These are phyloP conservation scores for Smittium mucronatum DNA, from an alignment of 371 early-diverging fungal species.

Conservation along the genomic window DNA sequence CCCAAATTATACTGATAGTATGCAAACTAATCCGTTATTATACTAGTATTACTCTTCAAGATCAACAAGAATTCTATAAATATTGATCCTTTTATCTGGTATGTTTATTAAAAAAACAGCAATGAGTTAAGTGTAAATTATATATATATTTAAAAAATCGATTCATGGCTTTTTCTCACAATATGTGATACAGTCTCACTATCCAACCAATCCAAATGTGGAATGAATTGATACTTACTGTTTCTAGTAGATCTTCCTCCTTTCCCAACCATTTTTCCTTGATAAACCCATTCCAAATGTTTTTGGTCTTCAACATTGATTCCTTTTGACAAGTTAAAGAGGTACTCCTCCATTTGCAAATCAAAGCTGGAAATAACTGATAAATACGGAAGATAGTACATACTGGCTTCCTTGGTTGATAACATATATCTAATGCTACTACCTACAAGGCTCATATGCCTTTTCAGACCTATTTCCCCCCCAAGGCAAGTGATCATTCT, in stretches of 20 bases:
- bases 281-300: background rate
- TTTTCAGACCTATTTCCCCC: background rate
- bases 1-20: too few relatives aligned
- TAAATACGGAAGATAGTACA: background rate
- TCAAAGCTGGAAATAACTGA: background rate
- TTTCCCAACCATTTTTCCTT: background rate
- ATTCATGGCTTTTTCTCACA: background rate
- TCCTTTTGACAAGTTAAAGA: background rate
- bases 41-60: too few relatives aligned
- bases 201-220: background rate
- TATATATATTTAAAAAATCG: too few relatives aligned
- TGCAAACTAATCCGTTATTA: too few relatives aligned
- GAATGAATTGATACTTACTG: background rate
- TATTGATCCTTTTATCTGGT: too few relatives aligned
- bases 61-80: too few relatives aligned
- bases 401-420: background rate
- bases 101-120: too few relatives aligned
- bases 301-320: background rate
- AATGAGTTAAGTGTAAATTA: too few relatives aligned
- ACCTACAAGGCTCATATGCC: background rate
- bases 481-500: background rate
- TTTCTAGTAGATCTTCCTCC: background rate
- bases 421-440: background rate
- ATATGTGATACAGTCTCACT: background rate
- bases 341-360: background rate